These are phyloP conservation scores for Trapa bicornis DNA, from an alignment of 345 rosid genomes.

Conservation along the genomic window DNA sequence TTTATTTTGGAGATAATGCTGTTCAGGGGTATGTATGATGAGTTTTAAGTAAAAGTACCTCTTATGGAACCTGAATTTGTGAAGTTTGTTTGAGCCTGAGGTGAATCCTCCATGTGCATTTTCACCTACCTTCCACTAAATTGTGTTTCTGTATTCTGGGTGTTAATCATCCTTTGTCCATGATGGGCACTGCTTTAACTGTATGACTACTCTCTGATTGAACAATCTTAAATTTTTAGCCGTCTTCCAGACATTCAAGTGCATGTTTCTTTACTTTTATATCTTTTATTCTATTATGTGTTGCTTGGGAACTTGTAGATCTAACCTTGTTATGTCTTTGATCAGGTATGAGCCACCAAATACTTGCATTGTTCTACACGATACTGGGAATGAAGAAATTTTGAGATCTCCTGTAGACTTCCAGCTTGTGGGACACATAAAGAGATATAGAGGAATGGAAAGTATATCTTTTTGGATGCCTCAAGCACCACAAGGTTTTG, in stretches of 20 bases:
- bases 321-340: conserved; percentile 9
- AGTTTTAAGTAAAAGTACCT: neutral
- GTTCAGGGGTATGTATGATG: conserved; percentile 59
- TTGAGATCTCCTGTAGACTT: conserved; percentile 55
- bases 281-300: neutral
- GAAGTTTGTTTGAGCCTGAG: neutral
- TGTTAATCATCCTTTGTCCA: neutral
- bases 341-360: conserved; percentile 79
- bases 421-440: conserved; percentile 66
- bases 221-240: neutral
- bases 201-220: neutral
- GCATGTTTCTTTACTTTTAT: neutral
- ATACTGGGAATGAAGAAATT: conserved; percentile 46
- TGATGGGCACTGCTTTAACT: neutral
- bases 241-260: neutral
- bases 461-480: conserved; percentile 88
- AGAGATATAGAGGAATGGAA: conserved; percentile 75
- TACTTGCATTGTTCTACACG: conserved; percentile 71
- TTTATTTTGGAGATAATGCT: conserved; percentile 90
- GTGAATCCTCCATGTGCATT: neutral
- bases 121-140: neutral
- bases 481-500: conserved; percentile 89
- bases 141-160: neutral
- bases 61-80: neutral
- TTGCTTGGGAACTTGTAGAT: neutral